phyloP scores from a whole-genome alignment of 176 grass and related monocot genomes.

The Bolboschoenus planiculmis region DNA sequence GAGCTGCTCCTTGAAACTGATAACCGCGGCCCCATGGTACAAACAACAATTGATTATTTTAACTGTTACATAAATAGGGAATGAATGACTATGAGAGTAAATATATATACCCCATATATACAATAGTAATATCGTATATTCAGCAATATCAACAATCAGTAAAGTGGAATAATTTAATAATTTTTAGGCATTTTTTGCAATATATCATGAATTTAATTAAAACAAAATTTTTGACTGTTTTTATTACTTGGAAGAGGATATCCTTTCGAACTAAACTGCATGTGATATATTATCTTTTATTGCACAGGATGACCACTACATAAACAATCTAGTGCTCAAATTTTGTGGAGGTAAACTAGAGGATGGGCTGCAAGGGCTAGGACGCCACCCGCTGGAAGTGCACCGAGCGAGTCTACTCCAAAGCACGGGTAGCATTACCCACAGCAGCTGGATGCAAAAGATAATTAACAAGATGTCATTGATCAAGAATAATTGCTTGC shows the following conservation, averaged over 20 bases:
- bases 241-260: background rate
- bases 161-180: background rate
- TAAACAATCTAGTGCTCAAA: conserved; percentile 33
- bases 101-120: no score
- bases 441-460: background rate
- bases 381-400: conserved; percentile 37
- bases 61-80: background rate
- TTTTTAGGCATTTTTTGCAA: background rate
- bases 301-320: conserved; percentile 12
- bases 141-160: no score
- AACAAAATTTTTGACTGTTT: background rate
- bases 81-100: no score
- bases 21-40: background rate
- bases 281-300: no score
- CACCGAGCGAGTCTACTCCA: conserved; percentile 9
- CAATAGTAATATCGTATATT: no score
- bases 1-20: conserved; percentile 4
- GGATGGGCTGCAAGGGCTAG: background rate
- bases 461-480: background rate
- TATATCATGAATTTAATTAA: background rate
- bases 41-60: background rate
- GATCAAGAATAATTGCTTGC: background rate
- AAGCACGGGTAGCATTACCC: background rate
- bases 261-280: background rate
- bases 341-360: background rate